Base-by-base conservation (phyloP, 441 rosid species). In the Capsella rubella region DNA sequence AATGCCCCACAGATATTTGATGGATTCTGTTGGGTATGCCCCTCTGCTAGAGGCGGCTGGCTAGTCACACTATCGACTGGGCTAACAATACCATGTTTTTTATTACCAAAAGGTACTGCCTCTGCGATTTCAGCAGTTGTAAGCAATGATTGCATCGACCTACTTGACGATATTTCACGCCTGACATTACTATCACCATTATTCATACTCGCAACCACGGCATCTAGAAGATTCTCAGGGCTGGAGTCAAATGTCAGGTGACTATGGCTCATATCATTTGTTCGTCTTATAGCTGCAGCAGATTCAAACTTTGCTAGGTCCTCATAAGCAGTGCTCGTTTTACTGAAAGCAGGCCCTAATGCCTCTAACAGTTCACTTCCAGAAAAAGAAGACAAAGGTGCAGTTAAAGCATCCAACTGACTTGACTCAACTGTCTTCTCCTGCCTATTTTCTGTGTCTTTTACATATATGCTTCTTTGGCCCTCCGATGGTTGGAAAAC, bases 351-450 rank as follows among this genome's bases (percentile, higher is more conserved):
- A 54, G 93, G 89, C 68, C 97, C 96, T 49, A 94, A 87, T 42
- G 90, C 98, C 83, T 91, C 96, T 68, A 84, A 84, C 76, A 94
- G 87, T 84, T 94, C 98, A 45, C 82, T 89, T 47, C 87, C 92
- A 78, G 93, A 84, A 40, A 87, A 84, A 79, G 85, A 84, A 81
- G 85, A 89, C 46, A 86, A 82, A 55, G 85, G 78, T 45, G 80
- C 39, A 67, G 72, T 73, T 25, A 82, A 59, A 37, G 79, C 68
- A 70, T 78, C 84, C 27, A 80, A 64, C 50, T 74, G 79, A 80
- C 76, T 77, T 43, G 82, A 77, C 72, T 78, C 81, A 32, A 67
- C 73, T 76, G 78, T 84, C 72, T 67, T 75, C 73, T 82, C 83
- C 67, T 75, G 61, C 51, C 71, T 78, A 69, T 69, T 49, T 73